These are phyloP conservation scores for Metrosideros polymorpha DNA, from an alignment of 441 rosid species.

Conservation along the genomic window DNA sequence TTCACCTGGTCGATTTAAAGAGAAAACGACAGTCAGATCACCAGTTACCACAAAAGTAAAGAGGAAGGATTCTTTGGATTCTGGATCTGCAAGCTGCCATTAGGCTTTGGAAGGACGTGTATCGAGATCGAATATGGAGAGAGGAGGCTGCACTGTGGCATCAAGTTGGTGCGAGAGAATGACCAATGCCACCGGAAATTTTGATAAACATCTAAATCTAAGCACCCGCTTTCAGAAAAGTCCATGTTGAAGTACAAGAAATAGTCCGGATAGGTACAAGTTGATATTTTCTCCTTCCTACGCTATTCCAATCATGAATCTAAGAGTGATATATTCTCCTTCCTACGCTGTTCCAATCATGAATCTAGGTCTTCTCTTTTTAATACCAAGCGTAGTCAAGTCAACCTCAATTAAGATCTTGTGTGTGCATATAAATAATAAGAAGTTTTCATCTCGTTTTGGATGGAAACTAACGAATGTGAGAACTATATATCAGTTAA, in stretches of 20 bases:
- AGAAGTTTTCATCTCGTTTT: background rate
- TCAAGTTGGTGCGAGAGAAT: background rate
- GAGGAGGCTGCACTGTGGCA: background rate
- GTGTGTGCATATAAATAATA: background rate
- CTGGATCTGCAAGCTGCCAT: background rate
- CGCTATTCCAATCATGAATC: background rate
- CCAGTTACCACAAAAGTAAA: background rate
- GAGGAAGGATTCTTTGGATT: background rate
- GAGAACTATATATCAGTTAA: background rate
- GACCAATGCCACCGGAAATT: background rate
- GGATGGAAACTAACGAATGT: background rate
- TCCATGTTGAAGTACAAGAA: background rate
- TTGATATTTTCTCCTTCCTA: background rate
- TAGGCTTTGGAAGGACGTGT: background rate
- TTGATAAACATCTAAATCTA: no score
- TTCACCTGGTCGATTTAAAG: background rate
- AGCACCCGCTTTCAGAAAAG: background rate
- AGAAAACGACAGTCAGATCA: background rate
- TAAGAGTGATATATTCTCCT: background rate
- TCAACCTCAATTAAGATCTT: background rate
- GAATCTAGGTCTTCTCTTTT: background rate
- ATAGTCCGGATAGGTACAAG: background rate
- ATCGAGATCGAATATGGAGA: background rate
- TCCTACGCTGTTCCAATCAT: background rate
- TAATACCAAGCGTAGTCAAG: background rate